Percentiles rank a stretch among this genome's conserved stretches.
Evolutionary conservation across 1,139 yeast genomes (phyloP).

Genomic region (Candida mesenterica): DNA sequence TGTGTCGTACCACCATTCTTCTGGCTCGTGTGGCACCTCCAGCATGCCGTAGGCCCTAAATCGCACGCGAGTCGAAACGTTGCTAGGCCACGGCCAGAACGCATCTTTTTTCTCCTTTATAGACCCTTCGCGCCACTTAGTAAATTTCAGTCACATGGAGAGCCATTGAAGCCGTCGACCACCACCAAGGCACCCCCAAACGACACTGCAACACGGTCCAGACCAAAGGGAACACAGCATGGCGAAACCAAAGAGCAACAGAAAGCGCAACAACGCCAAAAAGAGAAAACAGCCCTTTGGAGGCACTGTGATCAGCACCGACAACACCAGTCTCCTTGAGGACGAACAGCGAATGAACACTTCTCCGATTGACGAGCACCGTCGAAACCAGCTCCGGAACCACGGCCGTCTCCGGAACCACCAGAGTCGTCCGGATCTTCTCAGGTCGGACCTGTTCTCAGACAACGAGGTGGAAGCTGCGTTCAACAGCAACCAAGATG

Average conservation of each 20-base stretch:
- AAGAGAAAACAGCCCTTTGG: slow-evolving; percentile 2
- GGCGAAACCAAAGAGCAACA: background rate
- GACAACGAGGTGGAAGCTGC: slow-evolving; percentile 10
- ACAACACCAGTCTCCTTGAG: background rate
- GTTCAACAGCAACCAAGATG: slow-evolving; percentile 8
- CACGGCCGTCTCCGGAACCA: slow-evolving; percentile 1
- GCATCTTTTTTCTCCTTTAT: no score
- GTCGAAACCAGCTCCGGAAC: background rate
- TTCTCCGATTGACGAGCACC: slow-evolving; percentile 1
- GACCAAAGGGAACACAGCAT: background rate
- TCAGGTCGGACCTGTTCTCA: slow-evolving; percentile 1
- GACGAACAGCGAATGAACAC: background rate
- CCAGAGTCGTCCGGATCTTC: background rate
- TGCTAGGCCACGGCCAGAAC: no score
- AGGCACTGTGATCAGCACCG: background rate
- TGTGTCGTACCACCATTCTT: no score
- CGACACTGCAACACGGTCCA: no score
- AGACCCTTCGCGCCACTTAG: no score
- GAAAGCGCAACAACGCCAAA: background rate
- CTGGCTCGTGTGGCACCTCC: no score
- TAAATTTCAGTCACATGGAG: no score
- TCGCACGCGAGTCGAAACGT: no score
- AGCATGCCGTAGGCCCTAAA: no score
- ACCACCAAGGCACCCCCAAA: no score
- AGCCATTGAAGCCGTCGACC: no score